phyloP scores from a whole-genome alignment of 148 eudicot genomes.

The Simmondsia chinensis region DNA sequence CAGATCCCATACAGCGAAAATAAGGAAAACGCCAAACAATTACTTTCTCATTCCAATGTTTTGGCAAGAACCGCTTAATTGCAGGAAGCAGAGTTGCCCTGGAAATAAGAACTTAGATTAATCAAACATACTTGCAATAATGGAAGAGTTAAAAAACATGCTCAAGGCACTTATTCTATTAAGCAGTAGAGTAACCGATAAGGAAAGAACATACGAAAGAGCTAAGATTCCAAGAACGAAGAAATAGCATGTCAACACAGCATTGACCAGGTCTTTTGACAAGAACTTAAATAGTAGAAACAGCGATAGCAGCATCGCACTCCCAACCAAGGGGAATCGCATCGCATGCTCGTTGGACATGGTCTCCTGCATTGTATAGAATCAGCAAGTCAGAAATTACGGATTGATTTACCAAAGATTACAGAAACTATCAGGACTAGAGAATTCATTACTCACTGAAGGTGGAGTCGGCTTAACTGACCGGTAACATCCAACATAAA shows the following conservation, averaged over 20 bases:
- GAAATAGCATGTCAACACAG: constrained; percentile 88
- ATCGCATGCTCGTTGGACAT: constrained; percentile 98
- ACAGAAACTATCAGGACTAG: too few relatives aligned
- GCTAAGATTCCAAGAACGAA: constrained; percentile 87
- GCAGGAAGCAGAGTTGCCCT: constrained; percentile 93
- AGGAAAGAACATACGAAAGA: constrained; percentile 64
- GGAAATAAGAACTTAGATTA: constrained; percentile 6
- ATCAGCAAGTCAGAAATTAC: constrained; percentile 1
- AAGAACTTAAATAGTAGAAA: constrained; percentile 92
- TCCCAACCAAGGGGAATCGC: constrained; percentile 96
- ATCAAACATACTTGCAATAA: background rate
- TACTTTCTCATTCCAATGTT: constrained; percentile 71
- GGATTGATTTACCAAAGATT: too few relatives aligned
- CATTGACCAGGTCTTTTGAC: constrained; percentile 92
- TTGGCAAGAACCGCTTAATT: constrained; percentile 67
- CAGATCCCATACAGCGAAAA: constrained; percentile 42
- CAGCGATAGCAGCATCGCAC: constrained; percentile 88
- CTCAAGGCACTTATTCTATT: background rate
- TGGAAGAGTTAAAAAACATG: too few relatives aligned
- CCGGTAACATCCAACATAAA: constrained; percentile 88
- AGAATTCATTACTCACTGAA: constrained; percentile 44
- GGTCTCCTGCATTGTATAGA: constrained; percentile 61
- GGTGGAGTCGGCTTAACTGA: constrained; percentile 98
- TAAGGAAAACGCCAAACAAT: constrained; percentile 81
- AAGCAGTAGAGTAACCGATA: constrained; percentile 9